Base-by-base conservation (phyloP, 129 eudicot genomes). In the Tanacetum coccineum region DNA sequence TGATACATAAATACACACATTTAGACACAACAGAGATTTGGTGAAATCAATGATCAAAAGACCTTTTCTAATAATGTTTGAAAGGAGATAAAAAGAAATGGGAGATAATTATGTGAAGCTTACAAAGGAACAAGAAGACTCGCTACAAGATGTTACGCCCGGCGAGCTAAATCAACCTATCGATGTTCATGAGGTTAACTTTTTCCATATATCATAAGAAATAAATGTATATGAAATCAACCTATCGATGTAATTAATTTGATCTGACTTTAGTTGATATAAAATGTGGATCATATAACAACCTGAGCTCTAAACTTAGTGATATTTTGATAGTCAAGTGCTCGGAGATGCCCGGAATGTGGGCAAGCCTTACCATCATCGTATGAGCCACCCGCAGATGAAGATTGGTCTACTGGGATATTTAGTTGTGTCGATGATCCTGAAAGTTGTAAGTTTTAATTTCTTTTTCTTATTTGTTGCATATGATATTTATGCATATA, bases 141-240 rank as follows among this genome's bases (percentile, higher is more conserved):
- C 87, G 7, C 55, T 81, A 67, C 87, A 87, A 64, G 81, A 91
- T 46, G 77, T 91, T 61, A 87, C 83, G 9, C 97, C 96, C 30
- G 97, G 97, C 13, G 97, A 91, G 69, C 90, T 91, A 51, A 87
- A 91, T 68, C 93, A 91, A 79, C 83, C 97, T 45, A 80, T 91
- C 58, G 89, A 91, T 59, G 70, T 91, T 64, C 57, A 68, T 49
- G 74, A 73, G 86, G 96, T 90, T 22, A 22, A 22, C 25, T 22
- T 64, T 42, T 14, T 19, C 48, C 36, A 55, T 74, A 3, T 7
- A 45, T 47, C 54, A n/a, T 13, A 15, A 26, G 17, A 25, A 25
- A 58, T 22, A 9, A 22, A 45, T 10, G 3, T 2, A 64, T 22
- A n/a, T 22, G 25, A 22, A 22, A 22, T 22, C 25, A 2, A 22